phyloP scores from a whole-genome alignment of 495 filamentous ascomycete genomes.

The Penicillium antarcticum region DNA sequence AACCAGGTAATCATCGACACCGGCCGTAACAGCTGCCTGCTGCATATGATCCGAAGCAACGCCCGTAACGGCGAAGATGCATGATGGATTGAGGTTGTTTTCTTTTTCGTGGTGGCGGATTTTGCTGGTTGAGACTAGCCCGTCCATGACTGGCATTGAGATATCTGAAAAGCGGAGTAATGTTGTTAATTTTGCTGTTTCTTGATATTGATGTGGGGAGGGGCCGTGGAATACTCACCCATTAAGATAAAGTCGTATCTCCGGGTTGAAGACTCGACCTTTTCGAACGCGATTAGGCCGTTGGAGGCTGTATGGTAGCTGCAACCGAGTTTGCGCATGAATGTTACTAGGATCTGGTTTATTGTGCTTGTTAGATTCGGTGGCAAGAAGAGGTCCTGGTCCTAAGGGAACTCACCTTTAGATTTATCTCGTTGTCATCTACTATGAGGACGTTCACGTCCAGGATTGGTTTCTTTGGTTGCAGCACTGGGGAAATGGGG shows the following conservation, averaged over 20 bases:
- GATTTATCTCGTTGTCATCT: slow-evolving; percentile 40
- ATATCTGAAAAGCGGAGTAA: background rate
- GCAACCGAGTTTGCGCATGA: slow-evolving; percentile 45
- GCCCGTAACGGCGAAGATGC: slow-evolving; percentile 32
- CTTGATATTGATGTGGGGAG: too few relatives aligned
- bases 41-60: slow-evolving; percentile 30
- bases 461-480: background rate
- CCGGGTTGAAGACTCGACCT: slow-evolving; percentile 25
- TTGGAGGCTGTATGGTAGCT: slow-evolving; percentile 48
- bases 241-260: slow-evolving; percentile 50
- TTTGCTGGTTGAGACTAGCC: slow-evolving; percentile 17
- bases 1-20: slow-evolving; percentile 36
- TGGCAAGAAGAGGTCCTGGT: background rate
- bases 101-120: slow-evolving; percentile 20
- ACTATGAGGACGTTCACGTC: slow-evolving; percentile 27
- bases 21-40: slow-evolving; percentile 29
- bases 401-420: slow-evolving; percentile 8
- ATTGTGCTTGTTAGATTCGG: background rate
- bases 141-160: slow-evolving; percentile 27
- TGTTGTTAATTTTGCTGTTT: background rate
- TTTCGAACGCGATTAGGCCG: slow-evolving; percentile 52
- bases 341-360: slow-evolving; percentile 18
- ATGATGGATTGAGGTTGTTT: slow-evolving; percentile 5
- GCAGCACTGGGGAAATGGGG: background rate
- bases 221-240: slow-evolving; percentile 5